Conservation (phyloP, 352 stramenopile species). For the Aphanomyces euteiches region DNA sequence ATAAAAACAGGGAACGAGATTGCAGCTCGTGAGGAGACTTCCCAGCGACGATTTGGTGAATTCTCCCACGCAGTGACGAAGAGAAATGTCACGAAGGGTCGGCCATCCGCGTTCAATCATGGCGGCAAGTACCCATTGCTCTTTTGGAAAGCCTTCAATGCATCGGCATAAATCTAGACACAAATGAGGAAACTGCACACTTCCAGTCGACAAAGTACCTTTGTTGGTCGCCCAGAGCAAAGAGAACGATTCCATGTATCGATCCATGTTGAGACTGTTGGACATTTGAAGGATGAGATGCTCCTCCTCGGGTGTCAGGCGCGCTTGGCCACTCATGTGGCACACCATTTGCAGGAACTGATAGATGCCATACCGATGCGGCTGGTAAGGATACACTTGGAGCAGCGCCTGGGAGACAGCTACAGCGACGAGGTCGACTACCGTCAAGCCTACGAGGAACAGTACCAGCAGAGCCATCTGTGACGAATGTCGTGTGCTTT, state of each 20-base stretch:
- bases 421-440: not conserved
- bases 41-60: slow-evolving; percentile 25
- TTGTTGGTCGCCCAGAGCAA: slow-evolving; percentile 25
- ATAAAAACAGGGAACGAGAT: slow-evolving; percentile 29
- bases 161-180: slow-evolving; percentile 20
- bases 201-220: not conserved
- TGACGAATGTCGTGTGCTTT: slow-evolving; percentile 26
- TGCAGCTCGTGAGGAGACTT: slow-evolving; percentile 17
- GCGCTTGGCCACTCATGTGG: slow-evolving; percentile 16
- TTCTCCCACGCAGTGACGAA: slow-evolving; percentile 20
- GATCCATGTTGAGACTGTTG: slow-evolving; percentile 25
- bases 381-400: slow-evolving; percentile 26
- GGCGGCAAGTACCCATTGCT: slow-evolving; percentile 26
- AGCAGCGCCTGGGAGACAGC: slow-evolving; percentile 6
- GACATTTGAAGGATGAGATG: slow-evolving; percentile 27
- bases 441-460: not conserved
- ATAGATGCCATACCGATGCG: slow-evolving; percentile 17
- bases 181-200: not conserved
- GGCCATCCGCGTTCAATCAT: slow-evolving; percentile 26
- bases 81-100: slow-evolving; percentile 9
- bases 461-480: slow-evolving; percentile 17
- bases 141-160: slow-evolving; percentile 27
- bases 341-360: slow-evolving; percentile 15
- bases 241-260: slow-evolving; percentile 28
- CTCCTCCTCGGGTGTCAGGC: slow-evolving; percentile 22